Evolutionary conservation across 805 yeast species (phyloP), one percentile per base, ranked within the genome.

Genomic region (Yarrowia bubula): DNA sequence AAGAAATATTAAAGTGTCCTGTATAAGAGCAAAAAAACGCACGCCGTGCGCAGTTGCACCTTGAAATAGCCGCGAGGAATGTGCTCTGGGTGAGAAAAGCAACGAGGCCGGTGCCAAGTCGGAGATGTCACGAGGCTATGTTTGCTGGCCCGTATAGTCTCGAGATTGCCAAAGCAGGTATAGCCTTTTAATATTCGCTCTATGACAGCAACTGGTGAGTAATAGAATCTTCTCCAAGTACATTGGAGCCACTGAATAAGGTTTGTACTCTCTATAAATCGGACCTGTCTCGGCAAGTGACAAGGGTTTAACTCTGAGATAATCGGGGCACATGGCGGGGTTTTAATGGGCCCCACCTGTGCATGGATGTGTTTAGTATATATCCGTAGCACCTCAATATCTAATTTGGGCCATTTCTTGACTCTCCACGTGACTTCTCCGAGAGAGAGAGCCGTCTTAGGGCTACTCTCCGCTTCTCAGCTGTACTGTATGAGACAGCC

Each of bases 31-130:
- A 48, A 48, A 48, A 17, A 35, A 8, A 48, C 28, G 55, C 55
- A 48, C 55, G 55, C 55, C 55, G 55, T 48, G 55, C 55, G 18
- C 55, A 7, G 18, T 8, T 35, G 31, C 10, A 10, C 18, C 55
- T 48, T 8, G 10, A 9, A 48, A 48, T 48, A 48, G 41, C 55
- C 55, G 55, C 41, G 55, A 48, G 55, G 55, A 48, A 48, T 48
- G 55, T 48, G 13, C 14, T 3, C 38, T 2, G 22, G 5, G 9
- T 9, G 3, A 14, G 17, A 32, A 15, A 33, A 33, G 53, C 31
- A 33, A 48, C 38, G 17, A 48, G n/a, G 17, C 41, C 32, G 41
- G 41, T 35, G 41, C 41, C 41, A 48, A 35, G 55, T 33, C 53
- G 55, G 41, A 13, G 41, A 35, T 32, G 28, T 22, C 28, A 22